Conservation (phyloP, 441 rosid species). For the Populus tomentosa region DNA sequence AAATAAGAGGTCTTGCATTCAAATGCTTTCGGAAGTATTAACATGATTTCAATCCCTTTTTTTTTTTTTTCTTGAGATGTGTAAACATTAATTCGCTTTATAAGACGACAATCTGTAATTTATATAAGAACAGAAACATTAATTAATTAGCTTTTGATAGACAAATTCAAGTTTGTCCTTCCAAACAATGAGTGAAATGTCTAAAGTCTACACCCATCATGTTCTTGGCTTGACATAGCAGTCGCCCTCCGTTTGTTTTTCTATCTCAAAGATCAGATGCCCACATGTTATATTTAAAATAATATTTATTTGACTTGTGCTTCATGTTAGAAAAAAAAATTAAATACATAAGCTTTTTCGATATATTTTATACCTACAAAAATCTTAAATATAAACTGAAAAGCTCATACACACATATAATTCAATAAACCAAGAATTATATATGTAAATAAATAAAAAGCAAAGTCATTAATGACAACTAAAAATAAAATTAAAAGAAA, state of each 20-base stretch:
- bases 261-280: background rate
- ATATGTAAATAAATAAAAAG: too few species aligned
- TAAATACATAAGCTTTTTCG: too few species aligned
- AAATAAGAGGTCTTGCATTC: background rate
- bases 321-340: too few species aligned
- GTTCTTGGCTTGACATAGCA: background rate
- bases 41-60: too few species aligned
- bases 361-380: too few species aligned
- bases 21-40: too few species aligned
- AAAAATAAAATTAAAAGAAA: too few species aligned
- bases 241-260: background rate
- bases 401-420: too few species aligned
- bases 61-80: background rate
- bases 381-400: too few species aligned
- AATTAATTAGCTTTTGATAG: background rate
- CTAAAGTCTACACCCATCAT: background rate
- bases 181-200: background rate
- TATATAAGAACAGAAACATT: background rate
- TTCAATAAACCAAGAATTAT: too few species aligned
- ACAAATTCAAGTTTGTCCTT: background rate
- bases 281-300: background rate
- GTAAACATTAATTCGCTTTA: background rate
- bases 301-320: background rate
- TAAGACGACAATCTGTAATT: background rate
- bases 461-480: too few species aligned